A percentile compares a stretch with the other conserved stretches of the same genome.
These are phyloP conservation scores for Globisporangium carolinianum DNA, from an alignment of 352 stramenopile species.

Conservation along the genomic window DNA sequence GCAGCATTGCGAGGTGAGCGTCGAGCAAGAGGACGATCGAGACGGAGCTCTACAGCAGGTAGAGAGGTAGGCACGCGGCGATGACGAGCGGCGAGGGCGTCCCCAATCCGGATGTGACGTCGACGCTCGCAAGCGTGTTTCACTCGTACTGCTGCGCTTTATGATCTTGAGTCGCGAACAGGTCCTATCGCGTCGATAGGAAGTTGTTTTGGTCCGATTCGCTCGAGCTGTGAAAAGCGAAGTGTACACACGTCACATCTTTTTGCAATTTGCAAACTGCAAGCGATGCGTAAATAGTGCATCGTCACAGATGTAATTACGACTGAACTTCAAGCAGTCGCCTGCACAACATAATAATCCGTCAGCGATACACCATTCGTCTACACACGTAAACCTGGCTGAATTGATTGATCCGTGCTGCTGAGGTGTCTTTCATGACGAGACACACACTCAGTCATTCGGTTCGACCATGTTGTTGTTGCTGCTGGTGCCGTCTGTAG, in stretches of 20 bases:
- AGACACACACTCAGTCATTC: no score
- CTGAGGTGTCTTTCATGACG: no score
- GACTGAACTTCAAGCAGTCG: slow-evolving; percentile 2
- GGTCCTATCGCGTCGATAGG: neutral
- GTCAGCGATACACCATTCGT: no score
- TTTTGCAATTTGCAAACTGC: neutral
- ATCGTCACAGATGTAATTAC: neutral
- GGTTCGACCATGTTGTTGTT: no score
- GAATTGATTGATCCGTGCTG: no score
- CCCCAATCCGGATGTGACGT: neutral
- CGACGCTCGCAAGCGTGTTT: neutral
- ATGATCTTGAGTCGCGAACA: no score
- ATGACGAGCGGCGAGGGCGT: neutral
- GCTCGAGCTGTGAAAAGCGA: neutral
- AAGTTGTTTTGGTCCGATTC: neutral
- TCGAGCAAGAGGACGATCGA: neutral
- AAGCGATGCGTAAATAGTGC: neutral
- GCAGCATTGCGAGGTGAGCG: slow-evolving; percentile 30
- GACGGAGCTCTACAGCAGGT: neutral
- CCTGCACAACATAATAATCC: no score
- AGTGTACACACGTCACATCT: neutral
- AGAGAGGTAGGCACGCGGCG: neutral
- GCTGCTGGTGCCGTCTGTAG: neutral
- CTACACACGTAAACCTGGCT: no score
- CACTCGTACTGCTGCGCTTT: neutral